Base-by-base conservation (phyloP, 2,329 filamentous ascomycete genomes). In the Dactylellina drechsleri region DNA sequence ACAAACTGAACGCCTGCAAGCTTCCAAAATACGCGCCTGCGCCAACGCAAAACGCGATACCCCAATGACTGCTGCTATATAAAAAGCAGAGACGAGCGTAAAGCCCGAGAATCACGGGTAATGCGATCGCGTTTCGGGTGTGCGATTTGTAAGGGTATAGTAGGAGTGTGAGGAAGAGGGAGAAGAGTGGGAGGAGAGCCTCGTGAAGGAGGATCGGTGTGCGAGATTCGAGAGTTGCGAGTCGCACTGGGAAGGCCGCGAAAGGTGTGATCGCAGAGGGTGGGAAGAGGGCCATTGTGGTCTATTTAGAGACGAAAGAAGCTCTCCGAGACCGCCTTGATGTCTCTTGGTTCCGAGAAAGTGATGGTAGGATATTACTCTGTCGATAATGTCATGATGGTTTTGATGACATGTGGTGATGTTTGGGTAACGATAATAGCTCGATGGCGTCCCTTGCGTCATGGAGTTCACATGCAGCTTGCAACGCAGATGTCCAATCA, bases 61-160 rank as follows among this genome's bases (percentile, higher is more conserved):
- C 70, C 70, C 70, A 74, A 31, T 74, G 70, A 20, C 70, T 67
- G 28, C 70, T 74, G 47, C 62, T 74, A 16, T 74, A 64, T 5
- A 67, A 6, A 12, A 58, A 5, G 56, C 49, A 45, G 13, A 74
- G 23, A 13, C 70, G 70, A n/a, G 61, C 43, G 52, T 74, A 74
- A 16, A 74, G 28, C 13, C 36, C 70, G 45, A 74, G 13, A 7
- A 74, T 59, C 4, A 74, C 70, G 16, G 70, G 70, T 13, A 74
- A 43, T 12, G 62, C 70, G 23, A 74, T 57, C 15, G 70, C 62
- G 43, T 74, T 74, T 18, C 70, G 56, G 20, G 67, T 28, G 20
- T 60, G 43, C 4, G 70, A 74, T 45, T 67, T 74, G 20, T 58
- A 53, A 20, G 70, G 70, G 15, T 62, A 59, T 28, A 62, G n/a